A percentile compares a stretch with the other conserved stretches of the same genome.
Evolutionary conservation across 2,329 filamentous ascomycete genomes (phyloP).

Genomic region (Cladosporium austrohemisphaericum): DNA sequence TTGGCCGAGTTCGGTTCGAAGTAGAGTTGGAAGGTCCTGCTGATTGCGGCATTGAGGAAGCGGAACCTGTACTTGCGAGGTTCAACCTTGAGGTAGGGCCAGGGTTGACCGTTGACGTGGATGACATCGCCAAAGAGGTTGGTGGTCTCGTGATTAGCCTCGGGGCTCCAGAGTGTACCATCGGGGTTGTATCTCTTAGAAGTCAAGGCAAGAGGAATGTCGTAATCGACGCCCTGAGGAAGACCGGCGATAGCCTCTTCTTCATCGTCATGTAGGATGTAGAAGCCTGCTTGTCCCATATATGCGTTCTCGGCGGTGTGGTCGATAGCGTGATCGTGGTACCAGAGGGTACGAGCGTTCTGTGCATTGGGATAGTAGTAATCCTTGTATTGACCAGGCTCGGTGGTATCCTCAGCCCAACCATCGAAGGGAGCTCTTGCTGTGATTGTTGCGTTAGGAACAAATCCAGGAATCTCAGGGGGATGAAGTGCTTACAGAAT

Average conservation of each 20-base stretch:
- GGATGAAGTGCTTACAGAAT: constrained; percentile 29
- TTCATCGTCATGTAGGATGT: constrained; percentile 50
- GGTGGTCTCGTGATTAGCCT: constrained; percentile 37
- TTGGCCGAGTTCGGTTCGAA: constrained; percentile 34
- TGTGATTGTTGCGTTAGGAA: background rate
- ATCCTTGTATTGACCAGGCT: constrained; percentile 52
- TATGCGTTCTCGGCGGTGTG: constrained; percentile 54
- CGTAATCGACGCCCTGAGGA: constrained; percentile 48
- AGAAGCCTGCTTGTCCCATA: constrained; percentile 55
- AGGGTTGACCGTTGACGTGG: constrained; percentile 57
- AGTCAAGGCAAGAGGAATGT: constrained; percentile 50
- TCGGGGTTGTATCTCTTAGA: constrained; percentile 52
- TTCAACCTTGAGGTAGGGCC: constrained; percentile 57
- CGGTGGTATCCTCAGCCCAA: constrained; percentile 52
- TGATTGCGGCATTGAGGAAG: constrained; percentile 49
- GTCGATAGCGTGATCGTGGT: constrained; percentile 47
- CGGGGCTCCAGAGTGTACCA: constrained; percentile 48
- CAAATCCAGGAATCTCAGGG: background rate
- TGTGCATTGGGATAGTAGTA: constrained; percentile 60
- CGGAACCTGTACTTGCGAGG: constrained; percentile 59
- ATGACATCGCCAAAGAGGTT: constrained; percentile 56
- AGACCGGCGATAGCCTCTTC: constrained; percentile 48
- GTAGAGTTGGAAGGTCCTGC: constrained; percentile 48
- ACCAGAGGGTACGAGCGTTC: constrained; percentile 54
- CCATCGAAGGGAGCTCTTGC: constrained; percentile 41